Evolutionary conservation across 805 yeast species (phyloP).

Genomic region (Metschnikowia aberdeeniae): DNA sequence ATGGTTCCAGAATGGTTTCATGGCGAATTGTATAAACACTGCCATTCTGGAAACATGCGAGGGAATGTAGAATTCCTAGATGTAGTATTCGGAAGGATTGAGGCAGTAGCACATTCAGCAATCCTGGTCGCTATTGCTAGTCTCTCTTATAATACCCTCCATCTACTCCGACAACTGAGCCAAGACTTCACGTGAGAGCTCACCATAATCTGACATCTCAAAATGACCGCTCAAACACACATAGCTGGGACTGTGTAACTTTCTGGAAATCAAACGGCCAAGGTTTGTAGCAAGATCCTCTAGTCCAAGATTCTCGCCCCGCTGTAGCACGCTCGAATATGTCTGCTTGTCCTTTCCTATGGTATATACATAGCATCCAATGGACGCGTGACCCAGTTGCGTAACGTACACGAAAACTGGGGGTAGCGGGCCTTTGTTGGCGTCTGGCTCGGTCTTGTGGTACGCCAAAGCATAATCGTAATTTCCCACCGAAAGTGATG

Average conservation of each 20-base stretch:
- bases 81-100: no score
- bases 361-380: conserved; percentile 46
- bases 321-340: conserved; percentile 41
- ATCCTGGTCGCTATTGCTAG: no score
- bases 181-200: conserved; percentile 13
- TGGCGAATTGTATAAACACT: no score
- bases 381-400: conserved; percentile 19
- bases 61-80: no score
- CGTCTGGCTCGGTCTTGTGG: conserved; percentile 6
- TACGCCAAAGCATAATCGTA: conserved; percentile 13
- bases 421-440: conserved; percentile 9
- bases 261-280: conserved; percentile 38
- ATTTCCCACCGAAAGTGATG: conserved; percentile 11
- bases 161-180: conserved; percentile 5
- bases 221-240: conserved; percentile 42
- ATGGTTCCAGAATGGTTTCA: no score
- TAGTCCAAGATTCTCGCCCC: conserved; percentile 36
- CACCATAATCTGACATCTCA: conserved; percentile 14
- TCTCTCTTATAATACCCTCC: no score
- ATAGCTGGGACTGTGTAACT: conserved; percentile 41
- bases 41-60: no score
- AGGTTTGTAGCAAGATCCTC: conserved; percentile 43
- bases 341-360: conserved; percentile 27
- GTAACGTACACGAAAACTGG: conserved; percentile 31
- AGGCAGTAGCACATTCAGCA: no score